Percentiles rank a stretch among this genome's conserved stretches.
phyloP scores from a whole-genome alignment of 2,329 filamentous ascomycete genomes.

The Microdochium paspali region DNA sequence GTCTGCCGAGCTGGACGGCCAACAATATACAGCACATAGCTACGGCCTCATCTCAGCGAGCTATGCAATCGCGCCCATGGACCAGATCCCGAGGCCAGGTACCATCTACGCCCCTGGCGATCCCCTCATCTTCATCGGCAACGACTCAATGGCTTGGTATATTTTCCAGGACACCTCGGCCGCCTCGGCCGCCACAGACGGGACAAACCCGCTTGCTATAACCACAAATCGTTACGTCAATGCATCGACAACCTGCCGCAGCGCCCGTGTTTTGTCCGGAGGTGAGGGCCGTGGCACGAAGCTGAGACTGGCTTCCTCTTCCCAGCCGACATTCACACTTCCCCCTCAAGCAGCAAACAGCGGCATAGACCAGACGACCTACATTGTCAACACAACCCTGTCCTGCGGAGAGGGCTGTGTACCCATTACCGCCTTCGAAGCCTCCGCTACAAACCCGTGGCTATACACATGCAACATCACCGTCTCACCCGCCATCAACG shows the following conservation, averaged over 20 bases:
- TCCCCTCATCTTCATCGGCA: slow-evolving; percentile 10
- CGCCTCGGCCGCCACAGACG: slow-evolving; percentile 2
- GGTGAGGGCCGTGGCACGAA: slow-evolving; percentile 17
- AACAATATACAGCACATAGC: slow-evolving; percentile 33
- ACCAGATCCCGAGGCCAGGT: slow-evolving; percentile 16
- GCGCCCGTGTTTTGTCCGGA: slow-evolving; percentile 18
- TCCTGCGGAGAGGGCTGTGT: slow-evolving; percentile 16
- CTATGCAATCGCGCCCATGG: slow-evolving; percentile 10
- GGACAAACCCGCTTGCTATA: slow-evolving; percentile 10
- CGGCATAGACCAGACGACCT: slow-evolving; percentile 24
- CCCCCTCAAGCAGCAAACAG: slow-evolving; percentile 5
- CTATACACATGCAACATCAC: slow-evolving; percentile 31
- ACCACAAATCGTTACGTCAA: slow-evolving; percentile 23
- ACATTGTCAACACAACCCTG: slow-evolving; percentile 18
- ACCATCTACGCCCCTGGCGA: slow-evolving; percentile 19
- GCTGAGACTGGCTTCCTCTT: slow-evolving; percentile 16
- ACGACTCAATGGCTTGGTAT: slow-evolving; percentile 16
- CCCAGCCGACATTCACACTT: slow-evolving; percentile 8
- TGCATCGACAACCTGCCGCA: slow-evolving; percentile 16
- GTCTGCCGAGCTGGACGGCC: slow-evolving; percentile 13
- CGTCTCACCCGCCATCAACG: slow-evolving; percentile 21
- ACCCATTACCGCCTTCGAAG: slow-evolving; percentile 26
- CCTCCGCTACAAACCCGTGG: slow-evolving; percentile 24
- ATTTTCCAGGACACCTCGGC: slow-evolving; percentile 24
- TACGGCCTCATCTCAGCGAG: slow-evolving; percentile 27